Evolutionary conservation across 805 yeast species (phyloP).

Genomic region (Blastobotrys attinorum): DNA sequence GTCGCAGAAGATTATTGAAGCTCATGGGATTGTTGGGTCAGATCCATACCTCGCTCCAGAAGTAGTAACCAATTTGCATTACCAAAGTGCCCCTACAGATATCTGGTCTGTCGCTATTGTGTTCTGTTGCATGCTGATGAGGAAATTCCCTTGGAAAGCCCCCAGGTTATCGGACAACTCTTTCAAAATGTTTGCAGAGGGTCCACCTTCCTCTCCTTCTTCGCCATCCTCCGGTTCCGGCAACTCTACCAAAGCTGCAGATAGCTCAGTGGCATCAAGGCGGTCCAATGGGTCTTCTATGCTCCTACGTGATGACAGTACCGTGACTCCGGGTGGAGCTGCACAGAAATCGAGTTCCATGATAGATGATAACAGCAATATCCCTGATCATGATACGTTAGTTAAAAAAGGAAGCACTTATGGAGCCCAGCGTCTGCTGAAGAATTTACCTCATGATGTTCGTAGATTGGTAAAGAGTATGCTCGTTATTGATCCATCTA

Average conservation of each 20-base stretch:
- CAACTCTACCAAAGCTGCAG: background rate
- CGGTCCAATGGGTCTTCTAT: too few relatives aligned
- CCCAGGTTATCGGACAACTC: constrained; percentile 77
- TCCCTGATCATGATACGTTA: background rate
- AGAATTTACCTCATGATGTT: constrained; percentile 62
- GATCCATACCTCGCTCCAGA: constrained; percentile 92
- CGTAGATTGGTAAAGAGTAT: constrained; percentile 55
- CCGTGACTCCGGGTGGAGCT: background rate
- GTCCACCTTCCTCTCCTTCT: constrained; percentile 61
- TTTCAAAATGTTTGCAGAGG: constrained; percentile 53
- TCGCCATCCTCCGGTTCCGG: background rate
- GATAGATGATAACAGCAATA: background rate
- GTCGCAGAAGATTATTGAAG: constrained; percentile 59
- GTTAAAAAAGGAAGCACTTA: constrained; percentile 3
- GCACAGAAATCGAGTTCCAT: background rate
- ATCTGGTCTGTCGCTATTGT: constrained; percentile 90
- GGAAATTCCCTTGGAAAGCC: constrained; percentile 92
- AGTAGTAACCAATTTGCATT: constrained; percentile 71
- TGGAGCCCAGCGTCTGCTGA: constrained; percentile 65
- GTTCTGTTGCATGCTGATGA: constrained; percentile 84
- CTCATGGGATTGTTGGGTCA: constrained; percentile 80
- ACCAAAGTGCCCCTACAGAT: constrained; percentile 90
- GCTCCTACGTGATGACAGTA: background rate
- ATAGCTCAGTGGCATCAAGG: too few relatives aligned
- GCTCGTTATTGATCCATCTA: constrained; percentile 56